Conservation (phyloP, 768 basidiomycete genomes). For the Serendipita sp. region DNA sequence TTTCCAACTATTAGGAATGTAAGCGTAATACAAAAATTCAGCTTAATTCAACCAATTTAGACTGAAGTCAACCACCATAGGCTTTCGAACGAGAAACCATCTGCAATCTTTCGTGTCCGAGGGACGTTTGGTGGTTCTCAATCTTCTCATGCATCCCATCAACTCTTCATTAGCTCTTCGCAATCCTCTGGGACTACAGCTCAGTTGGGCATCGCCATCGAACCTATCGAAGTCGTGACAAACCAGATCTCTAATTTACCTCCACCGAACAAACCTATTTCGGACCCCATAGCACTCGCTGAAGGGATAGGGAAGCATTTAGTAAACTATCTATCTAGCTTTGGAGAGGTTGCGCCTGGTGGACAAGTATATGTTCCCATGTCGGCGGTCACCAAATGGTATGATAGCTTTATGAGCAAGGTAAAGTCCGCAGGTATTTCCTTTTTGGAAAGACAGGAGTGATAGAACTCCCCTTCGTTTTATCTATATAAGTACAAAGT, state of each 20-base stretch:
- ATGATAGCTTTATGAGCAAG: slow-evolving; percentile 48
- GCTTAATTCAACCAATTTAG: not conserved
- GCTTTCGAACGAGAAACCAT: slow-evolving; percentile 81
- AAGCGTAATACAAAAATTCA: slow-evolving; percentile 17
- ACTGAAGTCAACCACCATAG: slow-evolving; percentile 21
- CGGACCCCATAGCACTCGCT: slow-evolving; percentile 40
- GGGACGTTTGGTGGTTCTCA: slow-evolving; percentile 35
- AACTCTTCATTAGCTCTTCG: not conserved
- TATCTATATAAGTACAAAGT: too few relatives aligned
- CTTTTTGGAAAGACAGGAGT: slow-evolving; percentile 35
- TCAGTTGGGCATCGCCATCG: slow-evolving; percentile 64
- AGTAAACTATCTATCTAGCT: slow-evolving; percentile 59
- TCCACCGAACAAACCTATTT: slow-evolving; percentile 14
- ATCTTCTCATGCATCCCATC: slow-evolving; percentile 17
- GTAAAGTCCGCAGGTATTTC: slow-evolving; percentile 37
- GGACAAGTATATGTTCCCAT: slow-evolving; percentile 37
- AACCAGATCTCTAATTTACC: slow-evolving; percentile 38
- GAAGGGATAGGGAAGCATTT: slow-evolving; percentile 59
- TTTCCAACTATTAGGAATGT: slow-evolving; percentile 77
- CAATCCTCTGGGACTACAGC: slow-evolving; percentile 32
- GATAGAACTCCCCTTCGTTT: not conserved
- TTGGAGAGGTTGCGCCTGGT: slow-evolving; percentile 24
- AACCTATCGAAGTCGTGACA: slow-evolving; percentile 49
- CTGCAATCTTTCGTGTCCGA: slow-evolving; percentile 71
- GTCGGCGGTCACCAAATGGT: slow-evolving; percentile 50